Conservation (phyloP, 305 asterid genomes). For the Fraxinus nigra region DNA sequence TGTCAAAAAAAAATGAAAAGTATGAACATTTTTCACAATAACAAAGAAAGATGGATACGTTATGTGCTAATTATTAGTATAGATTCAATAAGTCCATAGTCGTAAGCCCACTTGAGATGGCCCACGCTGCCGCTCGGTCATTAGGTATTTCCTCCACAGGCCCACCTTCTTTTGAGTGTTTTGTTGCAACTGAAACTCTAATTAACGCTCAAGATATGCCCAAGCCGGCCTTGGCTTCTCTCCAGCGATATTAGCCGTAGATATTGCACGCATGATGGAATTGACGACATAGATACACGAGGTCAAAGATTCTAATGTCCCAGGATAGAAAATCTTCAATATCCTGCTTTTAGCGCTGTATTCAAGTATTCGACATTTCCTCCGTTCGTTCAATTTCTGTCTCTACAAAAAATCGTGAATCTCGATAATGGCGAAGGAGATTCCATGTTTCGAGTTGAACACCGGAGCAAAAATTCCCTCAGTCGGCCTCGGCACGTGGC, state of each 20-base stretch:
- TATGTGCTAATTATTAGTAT: too few species aligned
- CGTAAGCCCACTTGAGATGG: neutral
- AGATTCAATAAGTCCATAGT: neutral
- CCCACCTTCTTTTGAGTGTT: neutral
- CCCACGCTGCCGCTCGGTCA: neutral
- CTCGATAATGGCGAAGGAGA: constrained; percentile 40
- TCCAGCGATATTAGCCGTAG: neutral
- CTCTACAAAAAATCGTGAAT: neutral
- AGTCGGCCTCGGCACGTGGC: too few species aligned
- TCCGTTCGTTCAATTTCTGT: neutral
- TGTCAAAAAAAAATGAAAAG: too few species aligned
- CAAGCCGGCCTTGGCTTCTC: neutral
- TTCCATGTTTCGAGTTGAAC: constrained; percentile 27
- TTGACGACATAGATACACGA: neutral
- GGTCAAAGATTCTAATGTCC: neutral
- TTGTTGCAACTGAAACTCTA: neutral
- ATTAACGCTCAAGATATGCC: neutral
- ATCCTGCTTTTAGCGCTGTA: neutral
- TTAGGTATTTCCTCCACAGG: neutral
- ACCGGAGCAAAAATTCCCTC: too few species aligned
- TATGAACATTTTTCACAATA: too few species aligned
- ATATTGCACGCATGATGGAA: neutral
- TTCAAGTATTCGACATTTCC: neutral
- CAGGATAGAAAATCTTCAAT: neutral
- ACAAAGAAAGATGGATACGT: too few species aligned